Conservation (phyloP, 352 stramenopile genomes). For the Phytophthora meadii region DNA sequence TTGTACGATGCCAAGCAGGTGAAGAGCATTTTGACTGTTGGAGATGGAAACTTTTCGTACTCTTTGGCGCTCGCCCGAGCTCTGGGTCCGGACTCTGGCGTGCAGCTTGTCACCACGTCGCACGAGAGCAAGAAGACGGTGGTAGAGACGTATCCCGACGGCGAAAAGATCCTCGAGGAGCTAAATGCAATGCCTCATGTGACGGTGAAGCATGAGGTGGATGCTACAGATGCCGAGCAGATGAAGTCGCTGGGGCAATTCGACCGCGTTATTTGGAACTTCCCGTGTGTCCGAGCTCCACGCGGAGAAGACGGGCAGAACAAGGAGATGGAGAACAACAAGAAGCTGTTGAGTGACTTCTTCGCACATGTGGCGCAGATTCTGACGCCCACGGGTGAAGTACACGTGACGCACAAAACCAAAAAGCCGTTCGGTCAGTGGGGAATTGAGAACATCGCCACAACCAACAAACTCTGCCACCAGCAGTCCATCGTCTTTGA, state of each 20-base stretch:
- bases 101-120: conserved; percentile 90
- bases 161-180: conserved; percentile 77
- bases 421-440: conserved; percentile 92
- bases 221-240: conserved; percentile 88
- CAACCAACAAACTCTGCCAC: conserved; percentile 52
- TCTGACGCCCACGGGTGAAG: conserved; percentile 76
- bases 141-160: conserved; percentile 91
- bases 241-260: conserved; percentile 80
- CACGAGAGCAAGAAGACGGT: conserved; percentile 92
- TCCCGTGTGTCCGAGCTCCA: conserved; percentile 92
- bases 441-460: conserved; percentile 79
- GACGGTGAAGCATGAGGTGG: conserved; percentile 87
- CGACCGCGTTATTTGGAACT: conserved; percentile 97
- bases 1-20: conserved; percentile 64
- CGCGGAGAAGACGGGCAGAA: conserved; percentile 97
- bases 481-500: conserved; percentile 93
- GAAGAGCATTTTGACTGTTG: conserved; percentile 89
- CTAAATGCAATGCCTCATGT: conserved; percentile 71
- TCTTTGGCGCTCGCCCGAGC: conserved; percentile 89
- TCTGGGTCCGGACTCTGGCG: conserved; percentile 37
- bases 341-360: conserved; percentile 91
- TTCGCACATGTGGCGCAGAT: conserved; percentile 68
- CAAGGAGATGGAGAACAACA: conserved; percentile 95
- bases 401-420: conserved; percentile 97
- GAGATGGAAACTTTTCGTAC: conserved; percentile 97